Conservation (phyloP, 139 green algal species). For the Helicosporidium sp. region DNA sequence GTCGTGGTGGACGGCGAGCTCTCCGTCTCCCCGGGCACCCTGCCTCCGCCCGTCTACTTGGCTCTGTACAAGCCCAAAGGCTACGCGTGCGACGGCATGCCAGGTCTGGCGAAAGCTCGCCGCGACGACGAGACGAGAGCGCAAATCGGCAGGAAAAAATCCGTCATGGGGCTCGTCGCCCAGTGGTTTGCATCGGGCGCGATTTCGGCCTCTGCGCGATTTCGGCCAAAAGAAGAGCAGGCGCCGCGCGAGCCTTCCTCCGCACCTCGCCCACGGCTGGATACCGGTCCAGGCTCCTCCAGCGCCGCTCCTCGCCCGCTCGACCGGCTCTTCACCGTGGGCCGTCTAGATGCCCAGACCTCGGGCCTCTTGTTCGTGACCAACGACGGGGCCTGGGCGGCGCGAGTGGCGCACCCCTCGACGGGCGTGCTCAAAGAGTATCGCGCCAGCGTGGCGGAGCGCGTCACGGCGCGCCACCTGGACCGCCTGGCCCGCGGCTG, state of each 20-base stretch:
- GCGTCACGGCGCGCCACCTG: constrained; percentile 15
- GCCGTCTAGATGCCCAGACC: constrained; percentile 69
- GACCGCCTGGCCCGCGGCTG: constrained; percentile 12
- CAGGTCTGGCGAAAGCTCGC: no score
- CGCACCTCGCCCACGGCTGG: no score
- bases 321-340: constrained; percentile 75
- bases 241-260: no score
- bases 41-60: constrained; percentile 23
- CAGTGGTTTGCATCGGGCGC: no score
- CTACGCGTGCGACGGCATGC: constrained; percentile 43
- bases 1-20: constrained; percentile 66
- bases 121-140: no score
- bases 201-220: no score
- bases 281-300: not conserved
- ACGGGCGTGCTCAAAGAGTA: constrained; percentile 52
- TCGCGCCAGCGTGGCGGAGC: constrained; percentile 20
- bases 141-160: no score
- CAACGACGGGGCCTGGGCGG: constrained; percentile 79
- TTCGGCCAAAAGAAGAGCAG: no score
- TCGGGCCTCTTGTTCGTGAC: constrained; percentile 84
- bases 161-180: no score
- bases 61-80: constrained; percentile 64
- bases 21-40: no score
- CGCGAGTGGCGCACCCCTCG: constrained; percentile 40
- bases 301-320: not conserved